Evolutionary conservation across 805 yeast species (phyloP), one percentile per base, ranked within the genome.

Genomic region (Candida verbasci): DNA sequence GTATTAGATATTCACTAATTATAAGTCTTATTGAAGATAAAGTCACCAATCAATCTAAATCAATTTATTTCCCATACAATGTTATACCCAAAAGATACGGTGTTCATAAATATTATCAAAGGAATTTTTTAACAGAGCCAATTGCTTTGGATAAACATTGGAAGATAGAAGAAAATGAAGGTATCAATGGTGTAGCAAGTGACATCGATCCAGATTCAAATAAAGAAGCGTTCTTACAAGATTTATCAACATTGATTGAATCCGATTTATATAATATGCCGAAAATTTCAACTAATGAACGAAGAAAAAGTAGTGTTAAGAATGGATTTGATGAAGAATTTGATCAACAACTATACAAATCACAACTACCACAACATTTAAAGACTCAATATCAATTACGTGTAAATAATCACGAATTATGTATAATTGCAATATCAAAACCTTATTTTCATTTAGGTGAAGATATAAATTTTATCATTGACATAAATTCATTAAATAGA

Each of bases 361-460:
- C 59, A 2, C 65, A 60, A 40, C 37, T 61, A 17, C 56, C 64
- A 3, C 22, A 25, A 9, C 60, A 54, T 35, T 41, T 53, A 25
- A 60, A 60, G 30, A 57, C 60, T n/a, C 63, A 57, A 37, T 67
- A 57, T 47, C 65, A 61, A 40, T 52, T 67, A 30, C 40, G 61
- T 25, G 65, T 61, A 17, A 64, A 64, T 42, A 50, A 49, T 31
- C 43, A 44, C 12, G 42, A 50, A 12, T 47, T 66, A n/a, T 67
- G 73, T 44, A 41, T 45, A 9, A 48, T 65, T 16, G 47, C 50
- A 5, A 31, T 66, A 20, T 52, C 67, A 2, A 56, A 57, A 34
- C 60, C 68, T 3, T 57, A 53, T 30, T 65, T 50, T 47, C 65
- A 57, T 36, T 41, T 62, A 17, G 72, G 72, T 14, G 68, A 66